Evolutionary conservation across 306 rosid genomes (phyloP), one percentile per base, ranked within the genome.

Genomic region (Pyrus communis): DNA sequence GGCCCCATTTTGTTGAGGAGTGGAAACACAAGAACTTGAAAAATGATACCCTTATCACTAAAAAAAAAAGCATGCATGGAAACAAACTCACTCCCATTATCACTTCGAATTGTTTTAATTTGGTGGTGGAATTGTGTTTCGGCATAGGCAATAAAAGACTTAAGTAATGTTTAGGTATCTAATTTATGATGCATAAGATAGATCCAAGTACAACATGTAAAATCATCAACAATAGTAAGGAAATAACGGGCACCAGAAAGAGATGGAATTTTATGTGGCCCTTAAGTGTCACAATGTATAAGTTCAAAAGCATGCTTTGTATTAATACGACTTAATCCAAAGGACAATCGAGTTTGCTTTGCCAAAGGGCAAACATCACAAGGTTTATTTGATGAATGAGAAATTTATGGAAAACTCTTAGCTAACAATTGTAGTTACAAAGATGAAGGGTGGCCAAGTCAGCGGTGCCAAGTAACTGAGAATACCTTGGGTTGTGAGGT

Each of bases 161-260:
- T 58, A 6, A 25, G 12, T 27, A 57, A 31, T 5, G 8, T 1
- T 11, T 31, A 6, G 6, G 33, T 60, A 9, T 55, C 67, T 3
- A 9, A 73, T 17, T 73, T 73, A 22, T 27, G 19, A 3, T 28
- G 17, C 35, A 55, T 67, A 2, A 77, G 22, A 38, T n/a, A 58
- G 10, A 77, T 30, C 74, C 60, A 54, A n/a, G 74, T 77, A 23
- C 22, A 13, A 5, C 31, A 30, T 21, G 58, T 18, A 40, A 64
- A 63, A 51, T 76, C 65, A 77, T 68, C 62, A 19, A 77, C 69
- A 77, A 77, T 57, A 11, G 75, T 67, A 2, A 68, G 49, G 22
- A 77, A 77, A 69, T 21, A 77, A 33, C 38, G 31, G 2, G 33
- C n/a, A 33, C 69, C 30, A 11, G 2, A 55, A 77, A 8, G 28